Evolutionary conservation across 1,284 basidiomycete species (phyloP).

Genomic region (Boletus holoroseus): DNA sequence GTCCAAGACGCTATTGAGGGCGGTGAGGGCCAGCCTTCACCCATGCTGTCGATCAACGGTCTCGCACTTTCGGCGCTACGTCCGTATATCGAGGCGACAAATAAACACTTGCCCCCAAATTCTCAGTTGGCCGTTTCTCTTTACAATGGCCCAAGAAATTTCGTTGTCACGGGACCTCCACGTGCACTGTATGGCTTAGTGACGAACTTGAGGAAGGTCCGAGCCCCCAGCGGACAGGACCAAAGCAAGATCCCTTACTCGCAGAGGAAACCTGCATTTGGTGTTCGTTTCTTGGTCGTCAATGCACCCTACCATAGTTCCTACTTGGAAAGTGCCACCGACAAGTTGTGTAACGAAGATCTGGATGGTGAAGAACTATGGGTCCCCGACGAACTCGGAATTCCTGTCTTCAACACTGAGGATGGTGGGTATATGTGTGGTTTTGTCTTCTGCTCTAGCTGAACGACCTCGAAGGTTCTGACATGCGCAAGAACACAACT

Average conservation of each 20-base stretch:
- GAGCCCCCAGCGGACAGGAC: conserved; percentile 82
- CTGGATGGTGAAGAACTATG: conserved; percentile 77
- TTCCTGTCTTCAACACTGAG: conserved; percentile 91
- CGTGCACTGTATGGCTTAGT: conserved; percentile 93
- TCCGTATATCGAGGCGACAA: conserved; percentile 82
- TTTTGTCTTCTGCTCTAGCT: conserved; percentile 12
- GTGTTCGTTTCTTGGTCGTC: conserved; percentile 88
- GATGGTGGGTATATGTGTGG: conserved; percentile 53
- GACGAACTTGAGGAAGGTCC: conserved; percentile 82
- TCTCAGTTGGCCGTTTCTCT: conserved; percentile 84
- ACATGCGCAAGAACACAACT: conserved; percentile 61
- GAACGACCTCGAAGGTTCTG: conserved; percentile 55
- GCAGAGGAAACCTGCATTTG: conserved; percentile 93
- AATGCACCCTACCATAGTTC: conserved; percentile 93
- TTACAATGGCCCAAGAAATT: conserved; percentile 86
- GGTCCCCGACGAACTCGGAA: conserved; percentile 67
- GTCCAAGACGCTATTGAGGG: conserved; percentile 86
- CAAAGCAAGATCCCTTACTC: conserved; percentile 93
- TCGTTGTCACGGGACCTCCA: conserved; percentile 91
- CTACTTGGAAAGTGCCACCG: conserved; percentile 76
- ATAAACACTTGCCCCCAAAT: conserved; percentile 76
- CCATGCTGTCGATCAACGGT: conserved; percentile 91
- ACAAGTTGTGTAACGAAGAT: conserved; percentile 73
- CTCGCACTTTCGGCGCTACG: conserved; percentile 76
- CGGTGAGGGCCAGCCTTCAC: conserved; percentile 88